These are phyloP conservation scores for Turnera subulata DNA, from an alignment of 345 rosid species.

Conservation along the genomic window DNA sequence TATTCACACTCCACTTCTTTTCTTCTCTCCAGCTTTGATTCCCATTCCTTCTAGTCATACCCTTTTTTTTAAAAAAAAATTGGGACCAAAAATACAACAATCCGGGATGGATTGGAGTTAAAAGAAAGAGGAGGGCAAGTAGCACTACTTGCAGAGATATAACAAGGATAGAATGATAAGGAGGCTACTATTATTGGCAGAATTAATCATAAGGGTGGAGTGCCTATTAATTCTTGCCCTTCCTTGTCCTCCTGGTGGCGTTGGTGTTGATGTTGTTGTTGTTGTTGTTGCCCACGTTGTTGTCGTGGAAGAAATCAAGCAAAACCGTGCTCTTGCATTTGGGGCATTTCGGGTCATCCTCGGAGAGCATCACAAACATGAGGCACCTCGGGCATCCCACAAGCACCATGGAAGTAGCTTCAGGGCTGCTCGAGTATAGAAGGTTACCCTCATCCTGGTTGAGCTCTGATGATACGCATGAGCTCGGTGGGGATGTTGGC, in stretches of 20 bases:
- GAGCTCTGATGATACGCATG: constrained; percentile 82
- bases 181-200: constrained; percentile 8
- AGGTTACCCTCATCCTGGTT: constrained; percentile 41
- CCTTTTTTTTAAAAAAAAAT: too few species aligned
- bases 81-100: too few species aligned
- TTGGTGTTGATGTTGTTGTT: background rate
- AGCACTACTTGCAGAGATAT: constrained; percentile 42
- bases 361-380: constrained; percentile 26
- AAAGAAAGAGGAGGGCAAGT: constrained; percentile 55
- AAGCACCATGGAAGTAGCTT: constrained; percentile 83
- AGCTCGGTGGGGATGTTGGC: constrained; percentile 85
- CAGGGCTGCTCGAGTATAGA: constrained; percentile 70
- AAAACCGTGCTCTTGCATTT: constrained; percentile 25
- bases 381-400: constrained; percentile 43
- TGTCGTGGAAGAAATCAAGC: constrained; percentile 24
- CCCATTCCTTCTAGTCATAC: background rate
- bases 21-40: background rate
- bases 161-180: background rate
- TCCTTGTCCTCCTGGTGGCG: constrained; percentile 30
- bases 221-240: constrained; percentile 14
- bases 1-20: constrained; percentile 47
- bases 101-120: background rate
- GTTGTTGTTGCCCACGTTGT: background rate
- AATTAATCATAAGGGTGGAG: constrained; percentile 4
- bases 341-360: constrained; percentile 24